Evolutionary conservation across 2,329 filamentous ascomycete species (phyloP).

Genomic region (Trichoderma sp.): DNA sequence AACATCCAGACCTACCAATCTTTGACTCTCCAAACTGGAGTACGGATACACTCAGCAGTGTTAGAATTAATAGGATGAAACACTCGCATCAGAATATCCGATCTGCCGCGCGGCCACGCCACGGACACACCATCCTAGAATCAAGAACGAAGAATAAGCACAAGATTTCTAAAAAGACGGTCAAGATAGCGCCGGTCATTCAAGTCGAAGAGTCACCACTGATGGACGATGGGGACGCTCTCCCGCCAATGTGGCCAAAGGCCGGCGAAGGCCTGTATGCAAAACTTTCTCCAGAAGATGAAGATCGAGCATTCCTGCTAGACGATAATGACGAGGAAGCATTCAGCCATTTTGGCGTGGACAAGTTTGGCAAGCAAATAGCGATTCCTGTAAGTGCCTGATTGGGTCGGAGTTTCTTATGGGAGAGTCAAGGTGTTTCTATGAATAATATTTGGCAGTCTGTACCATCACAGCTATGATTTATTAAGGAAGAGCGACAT

Average conservation of each 20-base stretch:
- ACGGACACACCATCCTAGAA: conserved; percentile 38
- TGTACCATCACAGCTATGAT: background rate
- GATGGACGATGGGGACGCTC: conserved; percentile 40
- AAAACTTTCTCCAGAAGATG: conserved; percentile 43
- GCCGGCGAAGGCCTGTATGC: conserved; percentile 48
- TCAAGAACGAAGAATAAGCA: conserved; percentile 39
- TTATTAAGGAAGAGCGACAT: background rate
- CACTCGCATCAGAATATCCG: conserved; percentile 26
- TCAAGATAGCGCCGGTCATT: conserved; percentile 38
- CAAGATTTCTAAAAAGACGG: conserved; percentile 42
- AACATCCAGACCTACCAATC: conserved; percentile 48
- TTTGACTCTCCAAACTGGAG: conserved; percentile 50
- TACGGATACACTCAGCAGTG: conserved; percentile 28
- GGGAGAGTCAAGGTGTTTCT: background rate
- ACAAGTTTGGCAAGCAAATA: conserved; percentile 44
- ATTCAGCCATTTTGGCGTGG: conserved; percentile 51
- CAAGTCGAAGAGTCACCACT: conserved; percentile 37
- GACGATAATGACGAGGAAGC: conserved; percentile 49
- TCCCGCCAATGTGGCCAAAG: conserved; percentile 48
- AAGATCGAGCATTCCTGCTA: conserved; percentile 43
- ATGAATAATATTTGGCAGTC: background rate
- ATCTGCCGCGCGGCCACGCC: conserved; percentile 32
- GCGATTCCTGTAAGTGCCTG: conserved; percentile 39
- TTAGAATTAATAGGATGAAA: conserved; percentile 6
- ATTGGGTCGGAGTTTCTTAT: conserved; percentile 3